Conservation (phyloP, 2,329 filamentous ascomycete species). For the Lanzia echinophila region DNA sequence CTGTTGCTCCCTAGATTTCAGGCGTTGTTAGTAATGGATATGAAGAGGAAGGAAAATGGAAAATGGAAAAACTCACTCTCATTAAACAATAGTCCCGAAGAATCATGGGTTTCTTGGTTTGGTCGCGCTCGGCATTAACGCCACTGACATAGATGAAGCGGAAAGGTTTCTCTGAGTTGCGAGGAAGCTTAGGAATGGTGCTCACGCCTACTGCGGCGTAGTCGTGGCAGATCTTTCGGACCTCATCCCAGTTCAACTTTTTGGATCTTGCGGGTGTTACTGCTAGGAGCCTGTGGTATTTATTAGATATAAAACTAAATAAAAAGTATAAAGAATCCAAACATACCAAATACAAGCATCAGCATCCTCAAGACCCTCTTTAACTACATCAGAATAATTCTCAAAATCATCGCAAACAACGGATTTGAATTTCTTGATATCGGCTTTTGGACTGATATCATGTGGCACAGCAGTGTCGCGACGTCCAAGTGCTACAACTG, state of each 20-base stretch:
- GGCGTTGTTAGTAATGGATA: neutral
- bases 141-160: slow-evolving; percentile 47
- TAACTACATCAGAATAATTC: slow-evolving; percentile 29
- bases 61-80: slow-evolving; percentile 40
- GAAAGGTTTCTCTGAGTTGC: slow-evolving; percentile 28
- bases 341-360: slow-evolving; percentile 35
- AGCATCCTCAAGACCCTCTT: slow-evolving; percentile 26
- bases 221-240: slow-evolving; percentile 36
- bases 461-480: slow-evolving; percentile 13
- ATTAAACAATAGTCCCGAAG: slow-evolving; percentile 38
- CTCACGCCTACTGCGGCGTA: slow-evolving; percentile 32
- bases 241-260: slow-evolving; percentile 31
- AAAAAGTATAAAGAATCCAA: slow-evolving; percentile 6
- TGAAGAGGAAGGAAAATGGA: neutral
- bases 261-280: slow-evolving; percentile 35
- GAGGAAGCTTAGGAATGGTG: slow-evolving; percentile 23
- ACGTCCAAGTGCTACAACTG: slow-evolving; percentile 28
- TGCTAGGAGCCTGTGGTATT: slow-evolving; percentile 35
- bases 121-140: slow-evolving; percentile 36
- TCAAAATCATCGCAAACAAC: slow-evolving; percentile 31
- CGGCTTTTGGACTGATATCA: neutral
- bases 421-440: slow-evolving; percentile 28
- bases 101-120: slow-evolving; percentile 35
- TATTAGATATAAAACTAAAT: too few species aligned
- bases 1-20: slow-evolving; percentile 38